Conservation (phyloP, 2,329 filamentous ascomycete genomes). For the Claviceps sp. region DNA sequence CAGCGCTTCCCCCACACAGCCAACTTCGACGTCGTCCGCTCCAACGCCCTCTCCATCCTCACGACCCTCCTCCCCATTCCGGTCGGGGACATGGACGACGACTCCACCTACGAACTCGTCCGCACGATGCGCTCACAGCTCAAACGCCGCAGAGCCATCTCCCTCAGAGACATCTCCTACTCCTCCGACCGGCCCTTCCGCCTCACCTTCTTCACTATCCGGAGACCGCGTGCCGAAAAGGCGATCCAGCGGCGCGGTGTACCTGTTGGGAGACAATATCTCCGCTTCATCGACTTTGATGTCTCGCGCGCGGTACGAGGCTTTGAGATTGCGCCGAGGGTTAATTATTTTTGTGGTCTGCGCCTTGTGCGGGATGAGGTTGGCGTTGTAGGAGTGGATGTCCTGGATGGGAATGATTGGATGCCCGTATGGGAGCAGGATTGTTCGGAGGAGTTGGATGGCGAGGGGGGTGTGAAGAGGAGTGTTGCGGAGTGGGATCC, state of each 20-base stretch:
- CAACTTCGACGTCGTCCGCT: conserved; percentile 6
- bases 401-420: conserved; percentile 5
- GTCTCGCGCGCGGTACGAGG: neutral
- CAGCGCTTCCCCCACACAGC: conserved; percentile 5
- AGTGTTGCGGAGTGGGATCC: conserved; percentile 3
- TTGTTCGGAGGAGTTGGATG: neutral
- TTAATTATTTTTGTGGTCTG: neutral
- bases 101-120: neutral
- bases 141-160: conserved; percentile 1
- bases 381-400: conserved; percentile 5
- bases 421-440: conserved; percentile 6
- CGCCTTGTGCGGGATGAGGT: conserved; percentile 4
- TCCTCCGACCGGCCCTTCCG: neutral
- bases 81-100: conserved; percentile 2
- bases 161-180: neutral
- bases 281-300: conserved; percentile 5
- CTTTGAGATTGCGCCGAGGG: neutral
- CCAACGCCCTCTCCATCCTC: conserved; percentile 7
- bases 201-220: conserved; percentile 5
- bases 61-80: conserved; percentile 5
- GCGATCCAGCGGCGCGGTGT: neutral
- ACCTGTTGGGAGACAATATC: conserved; percentile 5
- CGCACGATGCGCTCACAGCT: conserved; percentile 1
- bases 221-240: conserved; percentile 2
- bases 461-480: neutral